phyloP scores from a whole-genome alignment of 2,329 filamentous ascomycete genomes.

The Exophiala phaeomuriformis region DNA sequence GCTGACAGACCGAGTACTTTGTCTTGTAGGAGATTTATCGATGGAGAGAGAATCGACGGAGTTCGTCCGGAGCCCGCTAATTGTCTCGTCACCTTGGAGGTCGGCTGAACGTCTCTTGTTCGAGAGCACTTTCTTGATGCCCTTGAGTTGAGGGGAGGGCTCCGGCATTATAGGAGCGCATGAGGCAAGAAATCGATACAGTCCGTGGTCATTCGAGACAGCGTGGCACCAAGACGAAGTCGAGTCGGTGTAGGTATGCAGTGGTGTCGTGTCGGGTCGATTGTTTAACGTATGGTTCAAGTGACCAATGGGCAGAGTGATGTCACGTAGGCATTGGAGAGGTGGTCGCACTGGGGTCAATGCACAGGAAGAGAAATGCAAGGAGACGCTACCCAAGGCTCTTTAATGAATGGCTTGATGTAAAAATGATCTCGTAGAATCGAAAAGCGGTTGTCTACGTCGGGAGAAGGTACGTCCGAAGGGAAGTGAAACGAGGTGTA shows the following conservation, averaged over 20 bases:
- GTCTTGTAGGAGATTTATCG: conserved; percentile 30
- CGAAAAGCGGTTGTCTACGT: not conserved
- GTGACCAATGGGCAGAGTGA: not conserved
- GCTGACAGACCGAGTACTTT: conserved; percentile 33
- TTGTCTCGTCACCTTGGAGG: conserved; percentile 27
- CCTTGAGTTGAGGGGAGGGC: conserved; percentile 29
- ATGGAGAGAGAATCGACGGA: conserved; percentile 36
- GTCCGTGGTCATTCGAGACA: conserved; percentile 21
- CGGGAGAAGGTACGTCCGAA: too few species aligned
- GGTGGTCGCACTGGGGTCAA: not conserved
- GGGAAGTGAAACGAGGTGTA: too few species aligned
- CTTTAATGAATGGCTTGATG: not conserved
- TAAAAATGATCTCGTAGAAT: not conserved
- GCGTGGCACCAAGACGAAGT: not conserved
- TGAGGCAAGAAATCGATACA: conserved; percentile 18
- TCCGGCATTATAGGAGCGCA: conserved; percentile 23
- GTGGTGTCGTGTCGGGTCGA: not conserved
- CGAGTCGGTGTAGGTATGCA: not conserved
- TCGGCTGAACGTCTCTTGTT: conserved; percentile 33
- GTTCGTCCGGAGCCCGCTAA: conserved; percentile 28
- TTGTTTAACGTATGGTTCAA: not conserved
- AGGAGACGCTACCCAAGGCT: not conserved
- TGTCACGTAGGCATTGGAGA: not conserved
- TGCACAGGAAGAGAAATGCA: not conserved
- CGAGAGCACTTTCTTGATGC: conserved; percentile 33